Percentiles rank a stretch among this genome's conserved stretches.
These are phyloP conservation scores for Stephania yunnanensis DNA, from an alignment of 164 flowering plant genomes.

Conservation along the genomic window DNA sequence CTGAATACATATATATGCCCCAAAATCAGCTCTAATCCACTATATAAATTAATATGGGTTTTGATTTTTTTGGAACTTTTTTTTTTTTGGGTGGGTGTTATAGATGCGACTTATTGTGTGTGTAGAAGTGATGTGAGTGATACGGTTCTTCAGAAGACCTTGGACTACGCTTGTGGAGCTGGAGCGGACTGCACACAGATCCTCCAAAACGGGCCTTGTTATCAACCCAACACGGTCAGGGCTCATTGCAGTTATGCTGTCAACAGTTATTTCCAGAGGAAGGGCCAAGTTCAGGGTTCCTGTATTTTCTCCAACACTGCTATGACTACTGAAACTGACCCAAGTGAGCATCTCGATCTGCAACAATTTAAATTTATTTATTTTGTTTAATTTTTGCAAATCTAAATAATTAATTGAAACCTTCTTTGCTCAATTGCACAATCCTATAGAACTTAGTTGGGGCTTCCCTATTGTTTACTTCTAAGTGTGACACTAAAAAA, in stretches of 20 bases:
- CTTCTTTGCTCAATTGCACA: not conserved
- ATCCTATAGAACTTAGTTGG: too few relatives aligned
- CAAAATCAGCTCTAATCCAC: not conserved
- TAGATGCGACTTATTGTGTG: not conserved
- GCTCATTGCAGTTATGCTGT: constrained; percentile 86
- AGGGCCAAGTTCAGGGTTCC: constrained; percentile 41
- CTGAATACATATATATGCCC: not conserved
- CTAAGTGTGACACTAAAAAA: too few relatives aligned
- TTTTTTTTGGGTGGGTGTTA: not conserved
- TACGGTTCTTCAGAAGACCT: not conserved
- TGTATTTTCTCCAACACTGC: constrained; percentile 81
- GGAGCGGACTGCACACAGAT: constrained; percentile 76
- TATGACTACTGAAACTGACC: constrained; percentile 53
- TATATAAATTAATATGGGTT: not conserved
- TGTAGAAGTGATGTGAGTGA: not conserved
- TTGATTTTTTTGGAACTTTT: not conserved
- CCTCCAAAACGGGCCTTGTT: constrained; percentile 61
- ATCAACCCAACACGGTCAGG: constrained; percentile 47
- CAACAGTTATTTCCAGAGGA: constrained; percentile 79
- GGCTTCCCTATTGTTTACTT: not conserved
- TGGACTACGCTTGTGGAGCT: constrained; percentile 86
- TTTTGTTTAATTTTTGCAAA: not conserved
- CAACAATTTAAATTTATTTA: not conserved
- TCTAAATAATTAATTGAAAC: not conserved
- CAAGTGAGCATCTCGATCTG: constrained; percentile 40